Evolutionary conservation across 2,329 filamentous ascomycete species (phyloP).

Genomic region (Orbilia javanica): DNA sequence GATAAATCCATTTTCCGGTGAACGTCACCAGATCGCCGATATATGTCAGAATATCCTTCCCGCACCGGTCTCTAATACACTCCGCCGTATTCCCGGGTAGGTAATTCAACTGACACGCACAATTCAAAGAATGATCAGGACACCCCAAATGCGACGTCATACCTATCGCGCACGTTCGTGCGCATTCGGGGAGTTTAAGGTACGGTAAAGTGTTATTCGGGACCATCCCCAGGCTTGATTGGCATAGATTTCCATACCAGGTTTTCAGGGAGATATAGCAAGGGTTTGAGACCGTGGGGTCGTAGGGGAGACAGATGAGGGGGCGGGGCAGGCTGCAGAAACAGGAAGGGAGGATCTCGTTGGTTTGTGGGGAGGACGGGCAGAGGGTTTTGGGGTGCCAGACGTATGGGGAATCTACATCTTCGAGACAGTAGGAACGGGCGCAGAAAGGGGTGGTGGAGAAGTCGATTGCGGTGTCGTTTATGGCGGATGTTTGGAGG

Average conservation of each 20-base stretch:
- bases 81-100: slow-evolving; percentile 18
- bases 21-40: slow-evolving; percentile 18
- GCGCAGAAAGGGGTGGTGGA: slow-evolving; percentile 28
- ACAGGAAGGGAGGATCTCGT: slow-evolving; percentile 13
- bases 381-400: slow-evolving; percentile 32
- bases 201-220: slow-evolving; percentile 9
- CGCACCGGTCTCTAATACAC: slow-evolving; percentile 26
- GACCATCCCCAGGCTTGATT: background rate
- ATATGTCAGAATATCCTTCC: slow-evolving; percentile 11
- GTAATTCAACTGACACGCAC: slow-evolving; percentile 31
- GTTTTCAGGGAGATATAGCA: slow-evolving; percentile 24
- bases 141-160: slow-evolving; percentile 42
- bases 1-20: slow-evolving; percentile 20
- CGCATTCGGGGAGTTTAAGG: slow-evolving; percentile 32
- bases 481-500: background rate
- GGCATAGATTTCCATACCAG: slow-evolving; percentile 24
- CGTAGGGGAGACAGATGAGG: slow-evolving; percentile 43
- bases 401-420: slow-evolving; percentile 1
- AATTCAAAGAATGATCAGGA: slow-evolving; percentile 27
- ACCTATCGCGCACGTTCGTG: slow-evolving; percentile 15
- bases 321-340: slow-evolving; percentile 35
- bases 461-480: slow-evolving; percentile 31
- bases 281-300: slow-evolving; percentile 19
- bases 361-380: slow-evolving; percentile 6
- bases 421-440: slow-evolving; percentile 15